Evolutionary conservation across 2,329 filamentous ascomycete species (phyloP).

Genomic region (Fusarium buxicola): DNA sequence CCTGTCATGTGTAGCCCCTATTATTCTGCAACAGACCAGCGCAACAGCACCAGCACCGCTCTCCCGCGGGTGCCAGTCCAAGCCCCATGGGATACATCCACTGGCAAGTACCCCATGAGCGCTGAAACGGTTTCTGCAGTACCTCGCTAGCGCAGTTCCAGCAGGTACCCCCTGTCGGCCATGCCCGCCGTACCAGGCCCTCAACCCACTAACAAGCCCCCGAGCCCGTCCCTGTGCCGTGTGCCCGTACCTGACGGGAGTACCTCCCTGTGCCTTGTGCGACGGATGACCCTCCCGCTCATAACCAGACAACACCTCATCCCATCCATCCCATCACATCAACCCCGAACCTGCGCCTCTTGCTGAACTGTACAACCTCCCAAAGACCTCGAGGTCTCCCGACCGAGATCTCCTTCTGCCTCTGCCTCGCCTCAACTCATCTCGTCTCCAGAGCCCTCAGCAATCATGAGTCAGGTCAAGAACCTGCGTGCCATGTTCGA

Average conservation of each 20-base stretch:
- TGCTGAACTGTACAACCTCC: constrained; percentile 21
- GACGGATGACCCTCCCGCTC: constrained; percentile 28
- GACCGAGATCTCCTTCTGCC: constrained; percentile 35
- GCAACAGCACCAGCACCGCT: constrained; percentile 25
- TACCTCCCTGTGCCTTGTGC: constrained; percentile 28
- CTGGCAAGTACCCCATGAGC: constrained; percentile 25
- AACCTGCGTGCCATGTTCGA: constrained; percentile 86
- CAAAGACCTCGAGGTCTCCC: constrained; percentile 39
- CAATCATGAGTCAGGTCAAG: constrained; percentile 74
- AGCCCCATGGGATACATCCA: constrained; percentile 27
- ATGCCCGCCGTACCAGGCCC: constrained; percentile 27
- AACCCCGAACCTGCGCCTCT: constrained; percentile 10
- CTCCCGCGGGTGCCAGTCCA: constrained; percentile 25
- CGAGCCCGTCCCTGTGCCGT: constrained; percentile 21
- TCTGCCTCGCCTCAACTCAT: constrained; percentile 44
- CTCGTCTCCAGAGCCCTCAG: constrained; percentile 41
- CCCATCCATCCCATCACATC: constrained; percentile 31
- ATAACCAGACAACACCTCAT: constrained; percentile 40
- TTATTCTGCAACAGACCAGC: constrained; percentile 43
- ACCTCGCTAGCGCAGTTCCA: constrained; percentile 28
- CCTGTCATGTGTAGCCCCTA: constrained; percentile 37
- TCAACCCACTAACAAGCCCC: constrained; percentile 35
- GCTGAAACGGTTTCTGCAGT: constrained; percentile 33
- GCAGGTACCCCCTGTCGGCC: constrained; percentile 35
- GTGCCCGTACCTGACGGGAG: constrained; percentile 22